Evolutionary conservation across 352 stramenopile genomes (phyloP).

Genomic region (Globisporangium cystogenes): DNA sequence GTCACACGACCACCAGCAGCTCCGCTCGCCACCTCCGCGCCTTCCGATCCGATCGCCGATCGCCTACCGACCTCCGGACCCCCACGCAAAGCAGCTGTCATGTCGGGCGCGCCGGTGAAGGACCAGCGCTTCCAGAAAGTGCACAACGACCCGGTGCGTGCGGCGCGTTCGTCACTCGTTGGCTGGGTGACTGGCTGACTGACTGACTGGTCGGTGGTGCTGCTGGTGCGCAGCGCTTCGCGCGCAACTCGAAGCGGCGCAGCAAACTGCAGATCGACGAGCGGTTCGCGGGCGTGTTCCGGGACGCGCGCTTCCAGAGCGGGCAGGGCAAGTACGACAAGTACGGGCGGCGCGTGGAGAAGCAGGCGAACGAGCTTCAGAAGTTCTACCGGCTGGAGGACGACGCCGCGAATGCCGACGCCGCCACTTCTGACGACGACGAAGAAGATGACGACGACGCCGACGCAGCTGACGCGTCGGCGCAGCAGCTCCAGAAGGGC

Average conservation of each 20-base stretch:
- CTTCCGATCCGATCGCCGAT: not conserved
- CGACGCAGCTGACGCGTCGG: conserved; percentile 1
- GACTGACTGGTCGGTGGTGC: not conserved
- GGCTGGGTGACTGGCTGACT: not conserved
- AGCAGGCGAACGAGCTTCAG: conserved; percentile 70
- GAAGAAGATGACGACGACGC: conserved; percentile 11
- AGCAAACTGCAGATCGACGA: conserved; percentile 82
- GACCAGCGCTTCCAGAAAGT: conserved; percentile 84
- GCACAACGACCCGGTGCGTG: conserved; percentile 72
- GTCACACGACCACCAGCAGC: not conserved
- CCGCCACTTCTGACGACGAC: conserved; percentile 15
- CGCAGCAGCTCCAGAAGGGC: conserved; percentile 7
- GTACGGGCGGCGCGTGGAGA: conserved; percentile 76
- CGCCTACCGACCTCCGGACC: conserved; percentile 2
- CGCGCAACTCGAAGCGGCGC: conserved; percentile 69
- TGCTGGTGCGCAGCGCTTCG: conserved; percentile 43
- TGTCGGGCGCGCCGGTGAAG: conserved; percentile 23
- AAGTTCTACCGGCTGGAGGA: conserved; percentile 80
- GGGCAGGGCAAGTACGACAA: conserved; percentile 86
- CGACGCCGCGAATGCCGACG: conserved; percentile 25
- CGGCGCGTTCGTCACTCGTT: not conserved
- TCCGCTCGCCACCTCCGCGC: not conserved
- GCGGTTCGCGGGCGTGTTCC: conserved; percentile 64
- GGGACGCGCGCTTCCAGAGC: conserved; percentile 77
- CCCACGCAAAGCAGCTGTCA: conserved; percentile 15